Percentiles rank a stretch among this genome's conserved stretches.
Evolutionary conservation across 2,329 filamentous ascomycete species (phyloP).

Genomic region (Aspergillus aculeatus): DNA sequence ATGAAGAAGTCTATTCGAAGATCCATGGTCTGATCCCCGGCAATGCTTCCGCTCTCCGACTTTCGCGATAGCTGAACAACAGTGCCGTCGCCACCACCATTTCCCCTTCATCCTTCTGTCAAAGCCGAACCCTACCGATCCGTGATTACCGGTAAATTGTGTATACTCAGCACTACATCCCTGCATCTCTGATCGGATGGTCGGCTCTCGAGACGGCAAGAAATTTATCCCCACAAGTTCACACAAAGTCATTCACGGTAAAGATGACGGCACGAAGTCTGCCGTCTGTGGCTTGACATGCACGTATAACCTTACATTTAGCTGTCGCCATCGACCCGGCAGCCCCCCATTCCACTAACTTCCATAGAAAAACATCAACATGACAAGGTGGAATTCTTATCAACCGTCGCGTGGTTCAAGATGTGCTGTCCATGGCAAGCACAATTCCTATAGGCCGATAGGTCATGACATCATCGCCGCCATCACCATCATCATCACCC

Average conservation of each 20-base stretch:
- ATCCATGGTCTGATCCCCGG: constrained; percentile 8
- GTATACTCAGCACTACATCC: neutral
- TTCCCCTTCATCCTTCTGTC: neutral
- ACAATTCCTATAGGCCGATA: neutral
- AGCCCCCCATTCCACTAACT: neutral
- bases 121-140: neutral
- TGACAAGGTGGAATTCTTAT: neutral
- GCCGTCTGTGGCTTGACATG: neutral
- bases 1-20: constrained; percentile 1
- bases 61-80: neutral
- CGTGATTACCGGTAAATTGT: neutral
- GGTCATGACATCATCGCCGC: neutral
- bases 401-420: neutral
- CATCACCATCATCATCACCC: neutral
- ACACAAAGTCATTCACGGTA: neutral
- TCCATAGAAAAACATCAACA: neutral
- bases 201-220: neutral
- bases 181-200: neutral
- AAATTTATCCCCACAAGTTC: neutral
- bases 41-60: neutral
- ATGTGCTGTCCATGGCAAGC: neutral
- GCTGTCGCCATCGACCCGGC: neutral
- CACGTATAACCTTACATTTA: neutral
- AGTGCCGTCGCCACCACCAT: neutral
- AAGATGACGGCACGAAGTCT: neutral